These are phyloP conservation scores for Quercus wislizeni DNA, from an alignment of 306 rosid genomes.

Conservation along the genomic window DNA sequence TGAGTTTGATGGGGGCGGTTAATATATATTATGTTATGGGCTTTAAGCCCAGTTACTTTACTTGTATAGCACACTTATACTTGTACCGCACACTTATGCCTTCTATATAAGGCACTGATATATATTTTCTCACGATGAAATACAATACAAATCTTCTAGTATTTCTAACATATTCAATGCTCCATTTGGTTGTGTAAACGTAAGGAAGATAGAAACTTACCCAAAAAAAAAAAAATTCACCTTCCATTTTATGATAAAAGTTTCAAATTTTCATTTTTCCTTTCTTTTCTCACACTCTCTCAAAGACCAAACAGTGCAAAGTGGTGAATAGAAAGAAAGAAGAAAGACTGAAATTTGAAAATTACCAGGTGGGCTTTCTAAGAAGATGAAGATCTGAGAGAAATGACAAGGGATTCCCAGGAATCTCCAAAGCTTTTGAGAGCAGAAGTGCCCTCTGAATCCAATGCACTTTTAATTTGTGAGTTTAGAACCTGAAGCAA, in stretches of 20 bases:
- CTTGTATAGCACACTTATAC: no score
- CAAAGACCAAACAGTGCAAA: neutral
- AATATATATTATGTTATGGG: no score
- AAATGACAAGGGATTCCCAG: conserved; percentile 36
- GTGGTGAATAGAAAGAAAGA: neutral
- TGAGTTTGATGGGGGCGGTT: no score
- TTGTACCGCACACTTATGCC: no score
- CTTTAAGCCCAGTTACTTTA: no score
- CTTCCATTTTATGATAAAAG: neutral
- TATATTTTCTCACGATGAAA: no score
- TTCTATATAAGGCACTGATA: no score
- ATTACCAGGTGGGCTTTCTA: conserved; percentile 55
- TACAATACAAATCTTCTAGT: no score
- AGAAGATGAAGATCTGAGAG: conserved; percentile 43
- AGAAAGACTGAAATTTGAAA: neutral
- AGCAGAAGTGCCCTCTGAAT: conserved; percentile 29
- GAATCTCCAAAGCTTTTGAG: conserved; percentile 31
- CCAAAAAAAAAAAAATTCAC: neutral
- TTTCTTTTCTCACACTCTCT: neutral
- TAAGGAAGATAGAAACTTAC: neutral
- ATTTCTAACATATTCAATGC: neutral
- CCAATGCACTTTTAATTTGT: conserved; percentile 36
- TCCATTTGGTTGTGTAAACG: neutral
- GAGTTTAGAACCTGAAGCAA: conserved; percentile 41
- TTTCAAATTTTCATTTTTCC: neutral